Base-by-base conservation (phyloP, 352 stramenopile species). In the Pythium rhizo-oryzae region DNA sequence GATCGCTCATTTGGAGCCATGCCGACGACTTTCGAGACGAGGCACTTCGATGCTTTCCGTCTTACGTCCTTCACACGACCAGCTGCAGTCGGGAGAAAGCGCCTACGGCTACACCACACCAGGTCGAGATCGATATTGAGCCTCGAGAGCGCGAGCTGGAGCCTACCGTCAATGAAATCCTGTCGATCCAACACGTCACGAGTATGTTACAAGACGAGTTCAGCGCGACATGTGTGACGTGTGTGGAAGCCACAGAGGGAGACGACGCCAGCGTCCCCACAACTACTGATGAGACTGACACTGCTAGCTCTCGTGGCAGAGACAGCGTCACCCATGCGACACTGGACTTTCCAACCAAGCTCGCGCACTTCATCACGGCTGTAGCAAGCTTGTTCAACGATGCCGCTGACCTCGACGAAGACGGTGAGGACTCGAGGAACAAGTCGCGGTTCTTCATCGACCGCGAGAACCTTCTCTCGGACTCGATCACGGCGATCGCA, bases 301-400 rank as follows among this genome's bases (percentile, higher is more conserved):
- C 41, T 8, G 57, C 57, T 33, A 33, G 28, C 28, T 33, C 28
- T 33, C 28, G 28, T 33, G 28, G 28, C 28, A 33, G 6, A 33
- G 28, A 33, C 24, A 63, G 43, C 15, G 51, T 65, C 24, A 23
- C 55, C 7, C 35, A 56, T 33, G 28, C 28, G 28, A 33, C 28
- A 25, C 58, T 59, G 25, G 51, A 67, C 24, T 71, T 71, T 35
- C 65, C 65, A 12, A 59, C 33, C n/a, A 71, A 67, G 24, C 33
- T 67, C 16, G 57, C 58, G 2, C 51, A 67, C 24, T 71, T 71
- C 24, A 56, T 70, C 30, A 62, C 53, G 3, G 56, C 58, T 4
- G 47, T 65, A 12, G 58, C 58, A 0, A 33, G 58, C 24, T 46
- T 57, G 2, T 65, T 65, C 23, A n/a, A 54, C 57, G 37, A 61